These are phyloP conservation scores for Phytophthora sp. DNA, from an alignment of 352 stramenopile species.

Conservation along the genomic window DNA sequence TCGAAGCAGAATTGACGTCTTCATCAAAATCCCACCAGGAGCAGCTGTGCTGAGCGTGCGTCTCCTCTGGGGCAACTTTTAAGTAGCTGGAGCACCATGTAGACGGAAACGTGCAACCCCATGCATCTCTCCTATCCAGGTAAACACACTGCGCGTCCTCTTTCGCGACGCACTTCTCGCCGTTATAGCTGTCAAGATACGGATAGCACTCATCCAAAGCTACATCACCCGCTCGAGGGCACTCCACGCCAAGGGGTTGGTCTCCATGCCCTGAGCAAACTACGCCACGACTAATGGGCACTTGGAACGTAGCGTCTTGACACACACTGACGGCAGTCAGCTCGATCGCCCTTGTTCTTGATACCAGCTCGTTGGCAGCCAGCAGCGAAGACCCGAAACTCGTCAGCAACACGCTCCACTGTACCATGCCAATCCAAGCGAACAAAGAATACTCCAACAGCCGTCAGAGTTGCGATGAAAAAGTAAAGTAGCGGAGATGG, in stretches of 20 bases:
- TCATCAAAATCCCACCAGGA: conserved; percentile 34
- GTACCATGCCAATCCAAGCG: conserved; percentile 9
- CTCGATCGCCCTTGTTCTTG: not conserved
- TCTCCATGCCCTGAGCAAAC: conserved; percentile 38
- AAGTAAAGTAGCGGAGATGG: conserved; percentile 18
- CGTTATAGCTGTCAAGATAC: conserved; percentile 39
- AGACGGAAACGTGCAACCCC: conserved; percentile 54
- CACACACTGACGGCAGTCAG: conserved; percentile 38
- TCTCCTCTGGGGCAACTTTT: conserved; percentile 1
- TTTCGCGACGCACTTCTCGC: conserved; percentile 29
- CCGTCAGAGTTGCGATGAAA: not conserved
- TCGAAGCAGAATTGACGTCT: conserved; percentile 4
- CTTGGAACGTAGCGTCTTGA: conserved; percentile 47
- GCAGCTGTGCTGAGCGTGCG: conserved; percentile 11
- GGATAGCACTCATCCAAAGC: conserved; percentile 37
- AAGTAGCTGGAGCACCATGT: conserved; percentile 15
- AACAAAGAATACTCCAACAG: conserved; percentile 10
- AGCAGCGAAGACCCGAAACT: conserved; percentile 9
- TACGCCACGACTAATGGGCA: conserved; percentile 28
- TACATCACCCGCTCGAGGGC: conserved; percentile 35
- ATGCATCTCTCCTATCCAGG: conserved; percentile 28
- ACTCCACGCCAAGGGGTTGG: conserved; percentile 29
- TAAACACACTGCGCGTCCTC: conserved; percentile 46
- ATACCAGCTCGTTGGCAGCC: not conserved
- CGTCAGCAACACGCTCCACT: conserved; percentile 2